phyloP scores from a whole-genome alignment of 805 yeast genomes.

The Ogataea kodamae region DNA sequence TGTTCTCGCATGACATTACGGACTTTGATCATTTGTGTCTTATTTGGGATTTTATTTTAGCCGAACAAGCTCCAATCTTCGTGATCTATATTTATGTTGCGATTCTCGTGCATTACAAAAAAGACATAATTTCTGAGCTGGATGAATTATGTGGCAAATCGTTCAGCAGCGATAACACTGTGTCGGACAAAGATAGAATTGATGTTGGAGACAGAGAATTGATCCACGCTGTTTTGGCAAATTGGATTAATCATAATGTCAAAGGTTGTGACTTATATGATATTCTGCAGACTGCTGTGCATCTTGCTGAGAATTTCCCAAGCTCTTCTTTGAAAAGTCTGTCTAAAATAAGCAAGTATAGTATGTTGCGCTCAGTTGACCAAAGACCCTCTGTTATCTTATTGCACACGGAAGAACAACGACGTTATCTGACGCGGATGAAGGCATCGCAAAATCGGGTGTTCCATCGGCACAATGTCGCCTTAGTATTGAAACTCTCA shows the following conservation, averaged over 20 bases:
- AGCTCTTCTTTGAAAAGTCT: slow-evolving; percentile 5
- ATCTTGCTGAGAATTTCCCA: slow-evolving; percentile 12
- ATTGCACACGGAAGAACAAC: slow-evolving; percentile 15
- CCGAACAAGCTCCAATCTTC: slow-evolving; percentile 50
- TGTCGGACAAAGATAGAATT: slow-evolving; percentile 18
- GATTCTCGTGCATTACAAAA: slow-evolving; percentile 44
- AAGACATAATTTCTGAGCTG: slow-evolving; percentile 37
- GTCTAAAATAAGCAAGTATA: slow-evolving; percentile 16
- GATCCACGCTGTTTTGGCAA: slow-evolving; percentile 28
- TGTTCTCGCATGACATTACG: slow-evolving; percentile 69
- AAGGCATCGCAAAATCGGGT: slow-evolving; percentile 6
- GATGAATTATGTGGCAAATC: slow-evolving; percentile 31
- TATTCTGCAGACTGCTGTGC: slow-evolving; percentile 24
- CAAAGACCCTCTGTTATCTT: slow-evolving; percentile 12
- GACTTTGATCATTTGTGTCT: slow-evolving; percentile 46
- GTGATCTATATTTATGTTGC: slow-evolving; percentile 62
- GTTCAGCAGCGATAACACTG: slow-evolving; percentile 25
- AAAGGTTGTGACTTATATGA: slow-evolving; percentile 25
- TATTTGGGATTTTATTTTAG: slow-evolving; percentile 68
- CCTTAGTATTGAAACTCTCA: slow-evolving; percentile 19
- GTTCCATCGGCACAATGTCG: slow-evolving; percentile 14
- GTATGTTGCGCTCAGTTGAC: slow-evolving; percentile 19
- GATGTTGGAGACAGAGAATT: slow-evolving; percentile 25
- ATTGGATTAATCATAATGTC: slow-evolving; percentile 27
- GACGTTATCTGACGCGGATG: slow-evolving; percentile 1